These are phyloP conservation scores for Begonia loranthoides DNA, from an alignment of 306 rosid species.

Conservation along the genomic window DNA sequence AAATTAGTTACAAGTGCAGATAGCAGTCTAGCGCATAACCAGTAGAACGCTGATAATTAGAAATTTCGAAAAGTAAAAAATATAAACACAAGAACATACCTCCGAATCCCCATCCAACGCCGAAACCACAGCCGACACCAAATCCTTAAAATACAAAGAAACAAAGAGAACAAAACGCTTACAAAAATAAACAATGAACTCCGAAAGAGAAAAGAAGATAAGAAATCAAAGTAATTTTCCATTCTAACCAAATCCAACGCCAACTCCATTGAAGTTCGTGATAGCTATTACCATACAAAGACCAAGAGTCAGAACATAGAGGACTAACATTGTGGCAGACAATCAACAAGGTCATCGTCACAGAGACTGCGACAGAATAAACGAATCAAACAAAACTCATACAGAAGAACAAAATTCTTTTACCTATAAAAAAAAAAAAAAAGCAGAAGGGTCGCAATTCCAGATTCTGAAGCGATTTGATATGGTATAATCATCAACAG, in stretches of 20 bases:
- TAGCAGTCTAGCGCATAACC: too few species aligned
- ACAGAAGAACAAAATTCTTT: too few species aligned
- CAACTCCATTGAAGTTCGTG: slow-evolving; percentile 67
- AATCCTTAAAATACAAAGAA: slow-evolving; percentile 49
- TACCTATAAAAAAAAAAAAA: neutral
- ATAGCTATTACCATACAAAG: slow-evolving; percentile 12
- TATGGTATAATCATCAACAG: too few species aligned
- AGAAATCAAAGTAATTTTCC: neutral
- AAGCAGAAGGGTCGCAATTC: neutral
- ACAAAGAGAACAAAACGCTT: neutral
- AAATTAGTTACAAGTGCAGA: too few species aligned
- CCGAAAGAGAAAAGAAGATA: neutral
- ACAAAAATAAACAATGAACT: neutral
- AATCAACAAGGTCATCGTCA: too few species aligned
- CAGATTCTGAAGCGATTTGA: neutral
- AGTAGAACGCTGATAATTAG: too few species aligned
- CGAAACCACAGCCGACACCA: slow-evolving; percentile 91
- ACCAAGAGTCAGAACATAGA: too few species aligned
- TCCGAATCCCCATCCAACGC: slow-evolving; percentile 98
- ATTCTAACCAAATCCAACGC: slow-evolving; percentile 74
- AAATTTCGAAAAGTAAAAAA: slow-evolving; percentile 1
- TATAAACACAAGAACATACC: slow-evolving; percentile 10
- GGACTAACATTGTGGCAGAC: too few species aligned
- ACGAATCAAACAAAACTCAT: too few species aligned
- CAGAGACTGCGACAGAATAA: too few species aligned